Evolutionary conservation across 2,329 filamentous ascomycete species (phyloP), one percentile per base, ranked within the genome.

Genomic region (Cucurbitaria berberidis): DNA sequence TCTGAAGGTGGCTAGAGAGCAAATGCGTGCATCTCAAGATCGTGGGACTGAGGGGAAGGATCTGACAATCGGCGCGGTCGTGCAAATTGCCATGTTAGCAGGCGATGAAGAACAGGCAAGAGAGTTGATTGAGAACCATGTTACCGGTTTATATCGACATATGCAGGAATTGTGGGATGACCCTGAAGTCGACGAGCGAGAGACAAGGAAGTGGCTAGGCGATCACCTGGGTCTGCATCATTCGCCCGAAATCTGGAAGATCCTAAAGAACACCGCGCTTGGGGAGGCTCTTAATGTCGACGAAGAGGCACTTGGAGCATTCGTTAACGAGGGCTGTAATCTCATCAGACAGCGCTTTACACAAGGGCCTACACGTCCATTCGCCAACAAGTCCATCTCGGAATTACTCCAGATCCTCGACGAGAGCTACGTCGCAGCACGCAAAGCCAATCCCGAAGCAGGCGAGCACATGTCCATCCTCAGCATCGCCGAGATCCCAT

Each of bases 281-380:
- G 27, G 43, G 32, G 22, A 35, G 21, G 21, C 29, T 7, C n/a
- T 45, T 9, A 7, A 22, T 13, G 27, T 45, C 30, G 19, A 45
- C 19, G 30, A 21, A 38, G 30, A 35, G 4, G 11, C 29, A 10
- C n/a, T 45, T 13, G 5, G 21, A 10, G 34, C 9, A 16, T 51
- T 26, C 15, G 35, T 51, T 18, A 18, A 46, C 4, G 32, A 41
- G 22, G 41, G 41, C 4, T 40, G 34, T 24, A 6, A 45, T 16
- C 13, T 39, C 13, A 29, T 51, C 36, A 22, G 41, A 26, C 19
- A 41, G 16, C 48, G 41, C 42, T 51, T 45, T 27, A 40, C 26
- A 24, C 15, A 46, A 46, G 48, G 48, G 11, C 41, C 32, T n/a
- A n/a, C 11, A 13, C 36, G 41, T 16, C 35, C 42, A 24, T 51